A percentile compares a stretch with the other conserved stretches of the same genome.
phyloP scores from a whole-genome alignment of 2,329 filamentous ascomycete species.

The Verticillium dahliae region DNA sequence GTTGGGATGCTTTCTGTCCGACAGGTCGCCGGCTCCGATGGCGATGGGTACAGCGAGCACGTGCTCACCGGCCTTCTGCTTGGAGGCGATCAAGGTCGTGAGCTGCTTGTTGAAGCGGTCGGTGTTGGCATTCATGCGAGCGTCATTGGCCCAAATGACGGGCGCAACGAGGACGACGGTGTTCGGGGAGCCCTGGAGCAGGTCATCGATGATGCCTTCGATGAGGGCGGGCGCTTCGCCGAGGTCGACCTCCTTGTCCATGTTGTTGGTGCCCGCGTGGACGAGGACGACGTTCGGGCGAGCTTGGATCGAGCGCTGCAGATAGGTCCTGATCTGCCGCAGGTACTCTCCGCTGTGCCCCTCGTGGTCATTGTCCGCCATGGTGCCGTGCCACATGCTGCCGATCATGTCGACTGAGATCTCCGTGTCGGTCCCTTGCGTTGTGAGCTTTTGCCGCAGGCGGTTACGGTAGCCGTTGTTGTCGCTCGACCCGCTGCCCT shows the following conservation, averaged over 20 bases:
- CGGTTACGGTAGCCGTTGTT: slow-evolving; percentile 6
- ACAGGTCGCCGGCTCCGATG: background rate
- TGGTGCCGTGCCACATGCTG: slow-evolving; percentile 2
- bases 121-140: background rate
- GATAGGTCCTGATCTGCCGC: slow-evolving; percentile 6
- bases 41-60: slow-evolving; percentile 9
- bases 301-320: slow-evolving; percentile 2
- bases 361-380: slow-evolving; percentile 13
- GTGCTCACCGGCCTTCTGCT: slow-evolving; percentile 6
- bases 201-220: slow-evolving; percentile 10
- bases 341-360: slow-evolving; percentile 11
- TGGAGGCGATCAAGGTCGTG: background rate
- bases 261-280: slow-evolving; percentile 18
- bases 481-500: slow-evolving; percentile 3
- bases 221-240: slow-evolving; percentile 10
- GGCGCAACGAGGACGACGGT: slow-evolving; percentile 6
- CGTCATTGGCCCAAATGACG: background rate
- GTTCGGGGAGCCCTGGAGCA: slow-evolving; percentile 9
- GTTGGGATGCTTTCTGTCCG: slow-evolving; percentile 3
- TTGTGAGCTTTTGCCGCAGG: slow-evolving; percentile 5
- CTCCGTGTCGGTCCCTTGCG: background rate
- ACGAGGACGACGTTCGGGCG: slow-evolving; percentile 16
- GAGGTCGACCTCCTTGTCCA: slow-evolving; percentile 8
- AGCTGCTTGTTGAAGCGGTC: background rate
- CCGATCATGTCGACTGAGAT: slow-evolving; percentile 10